Evolutionary conservation across 2,329 filamentous ascomycete genomes (phyloP).

Genomic region (Sporothrix mexicana): DNA sequence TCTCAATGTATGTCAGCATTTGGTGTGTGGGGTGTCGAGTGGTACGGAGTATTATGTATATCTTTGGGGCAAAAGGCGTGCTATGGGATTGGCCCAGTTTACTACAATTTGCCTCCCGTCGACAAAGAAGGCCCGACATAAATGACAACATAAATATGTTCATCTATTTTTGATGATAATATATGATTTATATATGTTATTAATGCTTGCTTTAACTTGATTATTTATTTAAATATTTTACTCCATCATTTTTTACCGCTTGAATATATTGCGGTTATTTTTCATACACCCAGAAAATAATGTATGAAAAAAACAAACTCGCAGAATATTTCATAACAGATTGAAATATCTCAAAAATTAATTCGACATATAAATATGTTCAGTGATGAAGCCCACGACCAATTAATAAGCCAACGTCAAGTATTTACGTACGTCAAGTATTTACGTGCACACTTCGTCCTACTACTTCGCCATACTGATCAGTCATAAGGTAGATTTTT

Average conservation of each 20-base stretch:
- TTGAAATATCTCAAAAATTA: no score
- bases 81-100: conserved; percentile 13
- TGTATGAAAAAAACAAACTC: no score
- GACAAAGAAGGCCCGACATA: not conserved
- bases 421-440: no score
- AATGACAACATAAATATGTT: not conserved
- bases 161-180: not conserved
- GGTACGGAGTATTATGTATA: no score
- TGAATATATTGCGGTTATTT: no score
- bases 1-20: not conserved
- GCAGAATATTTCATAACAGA: no score
- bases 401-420: not conserved
- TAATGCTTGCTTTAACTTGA: not conserved
- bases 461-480: not conserved
- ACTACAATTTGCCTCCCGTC: not conserved
- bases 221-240: not conserved
- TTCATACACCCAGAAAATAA: no score
- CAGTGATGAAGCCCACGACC: not conserved
- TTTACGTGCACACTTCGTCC: not conserved
- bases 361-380: not conserved
- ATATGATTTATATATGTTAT: not conserved
- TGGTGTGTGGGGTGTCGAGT: not conserved
- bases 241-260: no score
- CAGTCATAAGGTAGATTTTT: not conserved
- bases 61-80: not conserved